Base-by-base conservation (phyloP, 768 basidiomycete genomes). In the Gymnopilus dilepis region DNA sequence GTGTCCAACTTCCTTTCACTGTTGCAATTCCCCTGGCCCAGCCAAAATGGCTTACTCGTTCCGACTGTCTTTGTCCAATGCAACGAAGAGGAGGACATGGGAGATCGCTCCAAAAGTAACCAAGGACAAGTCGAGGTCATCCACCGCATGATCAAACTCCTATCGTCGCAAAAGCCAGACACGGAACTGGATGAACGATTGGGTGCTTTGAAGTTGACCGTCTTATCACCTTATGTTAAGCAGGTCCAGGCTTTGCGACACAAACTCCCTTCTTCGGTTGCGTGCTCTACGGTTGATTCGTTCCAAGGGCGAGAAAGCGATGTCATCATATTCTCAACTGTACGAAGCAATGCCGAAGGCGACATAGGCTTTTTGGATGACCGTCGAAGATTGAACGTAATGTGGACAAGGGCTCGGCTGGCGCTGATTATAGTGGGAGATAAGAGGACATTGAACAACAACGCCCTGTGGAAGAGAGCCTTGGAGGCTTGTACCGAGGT, bases 301-400 rank as follows among this genome's bases (percentile, higher is more conserved):
- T 90, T 88, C 67, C 89, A 90, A 69, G 88, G 88, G 12, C 78
- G 88, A 33, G 88, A 90, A 67, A 84, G 82, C 61, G 88, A 91
- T 62, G 78, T 90, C 48, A 78, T 90, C 45, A 80, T 91, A 24
- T 87, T 88, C 67, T 84, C 85, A 0, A 82, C 85, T 4, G 88
- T 90, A 13, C 81, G 88, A 11, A 84, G 82, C 65, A 90, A 91
- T 64, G 77, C 66, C 17, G 77, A 82, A 40, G 76, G 78, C 0
- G 88, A 90, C 48, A 84, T 90, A 47, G 88, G 88, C 5, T 91
- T 90, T 63, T 73, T 89, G 33, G 85, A 86, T 24, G 87, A 88
- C 70, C 79, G 75, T 48, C 74, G 87, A 58, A 67, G 87, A 63
- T 69, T 87, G 66, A 88, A 90, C 66, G 88, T 90, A 7, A 87